These are phyloP conservation scores for Yamadazyma oceani DNA, from an alignment of 1,139 yeast species.

Conservation along the genomic window DNA sequence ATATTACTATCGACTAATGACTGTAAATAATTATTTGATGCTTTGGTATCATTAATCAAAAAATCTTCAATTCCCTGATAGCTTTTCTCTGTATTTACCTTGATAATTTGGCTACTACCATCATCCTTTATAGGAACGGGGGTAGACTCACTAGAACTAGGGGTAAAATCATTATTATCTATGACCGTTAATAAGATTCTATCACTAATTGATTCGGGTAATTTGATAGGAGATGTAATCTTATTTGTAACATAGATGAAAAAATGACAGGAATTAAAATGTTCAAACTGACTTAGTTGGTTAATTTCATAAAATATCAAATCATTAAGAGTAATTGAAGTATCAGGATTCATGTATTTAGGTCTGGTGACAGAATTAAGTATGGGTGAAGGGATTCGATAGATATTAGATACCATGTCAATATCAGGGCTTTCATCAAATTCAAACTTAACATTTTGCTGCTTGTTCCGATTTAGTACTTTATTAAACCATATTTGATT, in stretches of 20 bases:
- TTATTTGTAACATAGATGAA: constrained; percentile 31
- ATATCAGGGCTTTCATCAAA: constrained; percentile 11
- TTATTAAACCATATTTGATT: constrained; percentile 33
- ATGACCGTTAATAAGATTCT: constrained; percentile 34
- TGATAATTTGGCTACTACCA: constrained; percentile 28
- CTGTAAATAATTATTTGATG: constrained; percentile 31
- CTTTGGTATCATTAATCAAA: constrained; percentile 31
- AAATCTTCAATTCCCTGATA: constrained; percentile 33
- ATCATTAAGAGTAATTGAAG: constrained; percentile 23
- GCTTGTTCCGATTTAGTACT: constrained; percentile 23
- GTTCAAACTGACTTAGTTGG: constrained; percentile 14
- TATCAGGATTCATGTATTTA: constrained; percentile 19
- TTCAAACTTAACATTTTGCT: constrained; percentile 20
- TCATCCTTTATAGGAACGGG: constrained; percentile 24
- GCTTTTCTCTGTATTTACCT: constrained; percentile 33
- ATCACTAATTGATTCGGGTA: constrained; percentile 21
- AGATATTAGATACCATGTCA: constrained; percentile 9
- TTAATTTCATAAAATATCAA: constrained; percentile 31
- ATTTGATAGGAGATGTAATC: constrained; percentile 19
- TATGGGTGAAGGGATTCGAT: constrained; percentile 36
- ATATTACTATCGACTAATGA: constrained; percentile 37
- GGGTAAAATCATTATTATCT: constrained; percentile 44
- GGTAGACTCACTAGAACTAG: constrained; percentile 34
- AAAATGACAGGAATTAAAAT: constrained; percentile 26
- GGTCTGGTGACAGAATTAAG: constrained; percentile 31